Evolutionary conservation across 139 green algal genomes (phyloP), one percentile per base, ranked within the genome.

Genomic region (Axilococcus clingmanii): DNA sequence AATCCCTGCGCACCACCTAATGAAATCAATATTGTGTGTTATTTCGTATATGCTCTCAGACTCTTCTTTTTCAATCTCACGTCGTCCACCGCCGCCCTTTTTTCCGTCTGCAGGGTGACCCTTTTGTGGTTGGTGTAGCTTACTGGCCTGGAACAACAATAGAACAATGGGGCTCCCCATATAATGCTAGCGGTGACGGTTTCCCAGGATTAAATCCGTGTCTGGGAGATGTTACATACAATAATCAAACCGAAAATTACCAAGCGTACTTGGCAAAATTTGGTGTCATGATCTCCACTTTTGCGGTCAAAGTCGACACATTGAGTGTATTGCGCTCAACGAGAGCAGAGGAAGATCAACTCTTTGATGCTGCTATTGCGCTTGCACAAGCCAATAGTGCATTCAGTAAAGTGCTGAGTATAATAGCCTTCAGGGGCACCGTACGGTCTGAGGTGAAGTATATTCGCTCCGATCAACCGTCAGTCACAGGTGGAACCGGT

Each of bases 141-240:
- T 75, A 70, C 55, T 75, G 63, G 62, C 66, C 66, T 5, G 63
- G 61, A 20, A 56, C 55, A 47, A 57, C 38, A 14, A 33, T 72
- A 12, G 24, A 25, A 24, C 28, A 75, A 20, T 75, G 66, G 66
- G 61, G 47, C 35, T 29, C 24, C 22, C 14, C 16, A 38, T 38
- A 12, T n/a, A 38, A 38, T 38, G 62, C 54, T 16, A 25, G 19
- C 6, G 22, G 12, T 8, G 14, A 31, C 27, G 55, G 27, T 24
- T 30, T 36, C 12, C 56, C 63, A 0, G 55, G 56, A 3, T 50
- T 66, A 6, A 72, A 72, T 33, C 63, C 63, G 20, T 72, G 63
- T 44, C 24, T 72, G 1, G 17, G 22, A 14, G 20, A 35, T 15
- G 17, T 52, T 4, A 29, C 23, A 27, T 19, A 38, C 17, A 54